A percentile compares a stretch with the other conserved stretches of the same genome.
Evolutionary conservation across 805 yeast species (phyloP).

Genomic region (Ogataea minuta): DNA sequence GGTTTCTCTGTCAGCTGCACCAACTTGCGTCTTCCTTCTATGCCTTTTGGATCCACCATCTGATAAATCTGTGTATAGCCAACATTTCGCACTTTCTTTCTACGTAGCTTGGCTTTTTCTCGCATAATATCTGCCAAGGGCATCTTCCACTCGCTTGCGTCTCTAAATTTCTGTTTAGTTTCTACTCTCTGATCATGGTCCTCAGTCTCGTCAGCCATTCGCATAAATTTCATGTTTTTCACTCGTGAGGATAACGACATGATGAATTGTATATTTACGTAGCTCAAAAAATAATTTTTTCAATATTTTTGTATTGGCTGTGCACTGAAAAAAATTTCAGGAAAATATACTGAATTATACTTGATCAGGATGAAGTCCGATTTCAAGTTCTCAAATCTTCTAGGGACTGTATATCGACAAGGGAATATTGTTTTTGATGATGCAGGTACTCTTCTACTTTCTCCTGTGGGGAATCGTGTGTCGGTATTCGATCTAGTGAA

Average conservation of each 20-base stretch:
- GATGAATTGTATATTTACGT: constrained; percentile 3
- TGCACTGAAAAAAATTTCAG: constrained; percentile 12
- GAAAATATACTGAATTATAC: not conserved
- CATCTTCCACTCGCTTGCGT: constrained; percentile 51
- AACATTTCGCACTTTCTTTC: constrained; percentile 21
- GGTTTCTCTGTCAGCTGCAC: constrained; percentile 27
- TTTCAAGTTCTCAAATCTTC: constrained; percentile 78
- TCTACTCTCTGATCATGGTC: constrained; percentile 33
- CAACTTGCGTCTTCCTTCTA: constrained; percentile 1
- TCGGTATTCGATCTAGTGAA: constrained; percentile 82
- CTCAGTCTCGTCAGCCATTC: constrained; percentile 38
- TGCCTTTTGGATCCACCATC: constrained; percentile 9
- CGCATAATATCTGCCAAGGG: constrained; percentile 34
- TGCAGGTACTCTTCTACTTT: constrained; percentile 78
- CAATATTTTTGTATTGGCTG: constrained; percentile 5
- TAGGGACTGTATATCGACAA: constrained; percentile 92
- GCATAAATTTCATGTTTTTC: constrained; percentile 81
- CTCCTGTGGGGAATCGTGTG: constrained; percentile 95
- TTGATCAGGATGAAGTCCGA: constrained; percentile 72
- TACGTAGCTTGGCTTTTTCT: constrained; percentile 18
- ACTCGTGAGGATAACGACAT: constrained; percentile 59
- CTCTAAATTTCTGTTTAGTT: constrained; percentile 37
- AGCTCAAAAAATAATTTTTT: not conserved
- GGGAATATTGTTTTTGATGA: constrained; percentile 87
- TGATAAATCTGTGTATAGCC: constrained; percentile 30